A percentile compares a stretch with the other conserved stretches of the same genome.
These are phyloP conservation scores for Globisporangium polare DNA, from an alignment of 352 stramenopile species.

Conservation along the genomic window DNA sequence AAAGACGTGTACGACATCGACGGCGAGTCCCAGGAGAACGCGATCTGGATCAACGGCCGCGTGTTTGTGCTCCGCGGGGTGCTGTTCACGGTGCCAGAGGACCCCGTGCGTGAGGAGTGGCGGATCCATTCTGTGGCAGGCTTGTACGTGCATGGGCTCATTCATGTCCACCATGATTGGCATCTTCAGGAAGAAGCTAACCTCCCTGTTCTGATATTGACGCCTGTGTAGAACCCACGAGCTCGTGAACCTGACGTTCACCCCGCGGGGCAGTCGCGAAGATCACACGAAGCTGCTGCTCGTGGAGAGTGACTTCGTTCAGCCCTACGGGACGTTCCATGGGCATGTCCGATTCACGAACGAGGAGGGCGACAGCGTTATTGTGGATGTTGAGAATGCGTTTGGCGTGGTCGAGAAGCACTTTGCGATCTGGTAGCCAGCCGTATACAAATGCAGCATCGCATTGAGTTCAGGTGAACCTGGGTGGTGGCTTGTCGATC, in stretches of 20 bases:
- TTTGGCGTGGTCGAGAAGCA: conserved; percentile 48
- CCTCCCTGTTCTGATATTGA: background rate
- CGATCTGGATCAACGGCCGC: conserved; percentile 39
- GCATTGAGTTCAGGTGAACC: too few relatives aligned
- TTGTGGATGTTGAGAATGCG: conserved; percentile 24
- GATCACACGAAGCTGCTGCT: conserved; percentile 29
- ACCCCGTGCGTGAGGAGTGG: conserved; percentile 19
- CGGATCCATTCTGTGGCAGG: conserved; percentile 13
- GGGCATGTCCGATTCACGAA: conserved; percentile 16
- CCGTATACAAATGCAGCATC: too few relatives aligned
- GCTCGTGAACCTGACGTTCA: conserved; percentile 28
- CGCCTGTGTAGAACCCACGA: conserved; percentile 9
- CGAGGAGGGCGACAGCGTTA: conserved; percentile 11
- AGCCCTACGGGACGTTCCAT: conserved; percentile 33
- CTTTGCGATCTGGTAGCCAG: conserved; percentile 33
- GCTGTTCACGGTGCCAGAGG: conserved; percentile 22
- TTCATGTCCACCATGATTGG: background rate
- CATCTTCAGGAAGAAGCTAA: background rate
- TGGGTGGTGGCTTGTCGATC: too few relatives aligned
- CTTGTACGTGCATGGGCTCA: background rate
- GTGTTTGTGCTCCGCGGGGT: conserved; percentile 35
- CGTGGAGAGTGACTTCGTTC: conserved; percentile 37
- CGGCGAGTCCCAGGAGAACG: conserved; percentile 45
- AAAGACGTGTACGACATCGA: conserved; percentile 45
- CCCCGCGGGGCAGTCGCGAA: conserved; percentile 24